These are phyloP conservation scores for Reticulascus tulasneorum DNA, from an alignment of 2,329 filamentous ascomycete species.

Conservation along the genomic window DNA sequence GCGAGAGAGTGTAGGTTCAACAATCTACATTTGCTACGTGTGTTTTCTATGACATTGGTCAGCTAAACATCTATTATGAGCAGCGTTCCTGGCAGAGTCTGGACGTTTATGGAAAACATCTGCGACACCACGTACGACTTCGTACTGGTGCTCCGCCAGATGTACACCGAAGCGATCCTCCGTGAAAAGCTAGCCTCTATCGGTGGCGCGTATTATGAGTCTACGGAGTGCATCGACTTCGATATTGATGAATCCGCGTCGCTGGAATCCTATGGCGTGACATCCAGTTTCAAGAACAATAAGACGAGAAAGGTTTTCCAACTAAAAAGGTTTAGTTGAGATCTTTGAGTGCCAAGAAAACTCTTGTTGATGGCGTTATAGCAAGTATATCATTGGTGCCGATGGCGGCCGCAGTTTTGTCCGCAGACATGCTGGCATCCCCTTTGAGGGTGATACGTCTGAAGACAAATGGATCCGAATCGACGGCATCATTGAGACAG, in stretches of 20 bases:
- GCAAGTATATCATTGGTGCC: slow-evolving; percentile 44
- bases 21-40: slow-evolving; percentile 8
- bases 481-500: slow-evolving; percentile 45
- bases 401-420: slow-evolving; percentile 49
- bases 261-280: too few species aligned
- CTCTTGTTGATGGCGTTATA: too few species aligned
- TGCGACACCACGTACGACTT: slow-evolving; percentile 48
- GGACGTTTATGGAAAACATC: slow-evolving; percentile 51
- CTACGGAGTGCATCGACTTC: slow-evolving; percentile 32
- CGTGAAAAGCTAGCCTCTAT: slow-evolving; percentile 32
- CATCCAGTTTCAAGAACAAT: too few species aligned
- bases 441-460: slow-evolving; percentile 42
- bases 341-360: too few species aligned
- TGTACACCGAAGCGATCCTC: slow-evolving; percentile 29
- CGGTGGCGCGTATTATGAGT: slow-evolving; percentile 29
- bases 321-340: too few species aligned
- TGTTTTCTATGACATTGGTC: too few species aligned
- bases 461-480: slow-evolving; percentile 48
- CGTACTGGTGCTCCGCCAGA: slow-evolving; percentile 50
- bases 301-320: too few species aligned
- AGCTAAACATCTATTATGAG: too few species aligned
- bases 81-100: slow-evolving; percentile 35
- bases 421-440: slow-evolving; percentile 33
- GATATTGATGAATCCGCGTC: too few species aligned
- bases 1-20: slow-evolving; percentile 30